These are phyloP conservation scores for Ophiostoma montium DNA, from an alignment of 2,329 filamentous ascomycete species.

Conservation along the genomic window DNA sequence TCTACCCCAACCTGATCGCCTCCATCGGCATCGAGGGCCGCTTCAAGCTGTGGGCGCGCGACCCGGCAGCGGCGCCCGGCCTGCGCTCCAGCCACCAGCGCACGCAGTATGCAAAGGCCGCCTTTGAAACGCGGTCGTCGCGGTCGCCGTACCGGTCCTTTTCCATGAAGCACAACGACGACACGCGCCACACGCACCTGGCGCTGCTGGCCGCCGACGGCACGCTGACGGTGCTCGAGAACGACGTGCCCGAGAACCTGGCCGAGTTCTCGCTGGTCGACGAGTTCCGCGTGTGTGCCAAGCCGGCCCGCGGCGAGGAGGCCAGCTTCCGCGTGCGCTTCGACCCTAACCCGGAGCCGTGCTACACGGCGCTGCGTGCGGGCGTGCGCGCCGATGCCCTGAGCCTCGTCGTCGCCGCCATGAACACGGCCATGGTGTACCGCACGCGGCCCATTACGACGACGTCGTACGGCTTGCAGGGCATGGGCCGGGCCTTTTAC, in stretches of 20 bases:
- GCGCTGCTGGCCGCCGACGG: slow-evolving; percentile 70
- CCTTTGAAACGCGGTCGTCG: slow-evolving; percentile 42
- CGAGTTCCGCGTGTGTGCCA: slow-evolving; percentile 57
- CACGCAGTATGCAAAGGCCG: slow-evolving; percentile 30
- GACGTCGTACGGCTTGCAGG: slow-evolving; percentile 35
- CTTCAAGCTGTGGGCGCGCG: slow-evolving; percentile 87
- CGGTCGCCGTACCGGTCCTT: slow-evolving; percentile 65
- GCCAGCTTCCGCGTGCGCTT: slow-evolving; percentile 76
- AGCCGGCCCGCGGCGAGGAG: slow-evolving; percentile 68
- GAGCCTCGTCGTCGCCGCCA: slow-evolving; percentile 70
- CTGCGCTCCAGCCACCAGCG: slow-evolving; percentile 68
- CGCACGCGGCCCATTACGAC: slow-evolving; percentile 50
- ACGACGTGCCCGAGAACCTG: slow-evolving; percentile 69
- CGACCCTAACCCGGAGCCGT: slow-evolving; percentile 73
- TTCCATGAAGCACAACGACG: slow-evolving; percentile 70
- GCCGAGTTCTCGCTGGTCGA: slow-evolving; percentile 63
- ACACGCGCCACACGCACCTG: slow-evolving; percentile 67
- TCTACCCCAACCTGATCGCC: slow-evolving; percentile 72
- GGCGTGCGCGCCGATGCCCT: slow-evolving; percentile 71
- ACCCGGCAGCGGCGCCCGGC: slow-evolving; percentile 65
- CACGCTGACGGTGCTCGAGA: slow-evolving; percentile 67
- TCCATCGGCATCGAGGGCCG: slow-evolving; percentile 82
- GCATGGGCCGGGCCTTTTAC: slow-evolving; percentile 66
- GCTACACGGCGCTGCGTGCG: slow-evolving; percentile 62
- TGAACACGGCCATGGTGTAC: slow-evolving; percentile 73